These are phyloP conservation scores for Alternaria metachromatica DNA, from an alignment of 2,329 filamentous ascomycete species.

Conservation along the genomic window DNA sequence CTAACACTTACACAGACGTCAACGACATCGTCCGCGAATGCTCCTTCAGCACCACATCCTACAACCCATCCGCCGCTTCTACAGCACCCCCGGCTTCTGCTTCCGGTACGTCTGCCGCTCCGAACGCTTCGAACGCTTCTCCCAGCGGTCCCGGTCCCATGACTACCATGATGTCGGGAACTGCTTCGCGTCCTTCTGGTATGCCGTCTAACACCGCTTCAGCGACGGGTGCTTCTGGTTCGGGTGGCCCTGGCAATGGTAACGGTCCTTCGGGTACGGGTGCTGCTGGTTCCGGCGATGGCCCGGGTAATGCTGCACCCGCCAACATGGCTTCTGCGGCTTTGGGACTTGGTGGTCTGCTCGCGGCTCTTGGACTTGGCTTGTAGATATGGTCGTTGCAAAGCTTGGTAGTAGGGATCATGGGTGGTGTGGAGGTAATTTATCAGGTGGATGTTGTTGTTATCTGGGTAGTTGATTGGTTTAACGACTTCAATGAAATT, in stretches of 20 bases:
- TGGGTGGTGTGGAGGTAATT: neutral
- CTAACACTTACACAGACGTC: neutral
- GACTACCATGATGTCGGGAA: neutral
- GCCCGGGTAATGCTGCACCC: neutral
- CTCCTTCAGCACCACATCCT: neutral
- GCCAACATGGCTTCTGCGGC: neutral
- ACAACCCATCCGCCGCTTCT: neutral
- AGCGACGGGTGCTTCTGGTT: neutral
- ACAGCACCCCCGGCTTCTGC: neutral
- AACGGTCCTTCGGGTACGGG: neutral
- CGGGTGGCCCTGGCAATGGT: neutral
- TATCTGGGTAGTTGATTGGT: neutral
- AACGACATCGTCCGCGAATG: conserved; percentile 3
- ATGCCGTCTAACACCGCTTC: neutral
- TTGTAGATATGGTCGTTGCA: neutral
- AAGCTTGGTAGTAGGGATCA: neutral
- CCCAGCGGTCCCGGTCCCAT: neutral
- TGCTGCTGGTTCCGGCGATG: neutral
- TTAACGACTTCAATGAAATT: neutral
- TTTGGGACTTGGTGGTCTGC: neutral
- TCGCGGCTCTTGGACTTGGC: neutral
- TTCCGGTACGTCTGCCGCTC: neutral
- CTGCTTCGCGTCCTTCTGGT: neutral
- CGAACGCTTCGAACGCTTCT: neutral
- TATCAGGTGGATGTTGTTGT: neutral